Evolutionary conservation across 2,329 filamentous ascomycete species (phyloP), one percentile per base, ranked within the genome.

Genomic region (Trichoderma guizhouense): DNA sequence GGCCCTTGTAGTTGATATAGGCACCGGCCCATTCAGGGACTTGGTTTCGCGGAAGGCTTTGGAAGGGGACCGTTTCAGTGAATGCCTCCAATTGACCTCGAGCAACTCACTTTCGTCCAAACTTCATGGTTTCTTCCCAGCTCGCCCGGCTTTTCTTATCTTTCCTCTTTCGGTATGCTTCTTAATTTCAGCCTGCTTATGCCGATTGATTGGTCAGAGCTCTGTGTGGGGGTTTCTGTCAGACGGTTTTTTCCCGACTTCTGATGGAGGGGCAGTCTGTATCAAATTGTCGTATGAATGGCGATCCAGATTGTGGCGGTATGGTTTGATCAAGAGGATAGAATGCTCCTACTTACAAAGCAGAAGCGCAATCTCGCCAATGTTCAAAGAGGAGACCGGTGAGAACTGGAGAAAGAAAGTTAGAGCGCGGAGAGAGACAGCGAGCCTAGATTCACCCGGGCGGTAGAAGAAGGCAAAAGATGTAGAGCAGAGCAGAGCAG

Each of bases 1-100:
- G 85, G 76, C 91, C 90, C 80, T 95, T 96, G 85, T 97, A 97
- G 83, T 96, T 90, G 84, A 96, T 95, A 80, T 97, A 97, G 36
- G 87, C 91, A 71, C 90, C 86, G 68, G 92, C 91, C 93, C 93
- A 97, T 83, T 95, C 93, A 62, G 93, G 93, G 78, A 96, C 93
- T 83, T 95, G 92, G 79, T 95, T 94, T 62, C 92, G 90, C 21
- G 93, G 89, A 70, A 97, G 86, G 79, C 89, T 69, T 69, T 71
- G 64, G 39, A 39, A 58, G 47, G 69, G 58, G 57, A 68, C 32
- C 30, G 71, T 70, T 72, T 75, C 61, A 76, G 74, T 57, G 71
- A 74, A 63, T 67, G 64, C 71, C 65, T 58, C 53, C 28, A 53
- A 62, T 36, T 70, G 30, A 58, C 14, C 34, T 43, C 32, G 43